Conservation (phyloP, 1,284 basidiomycete species). For the Takashimella koratensis region DNA sequence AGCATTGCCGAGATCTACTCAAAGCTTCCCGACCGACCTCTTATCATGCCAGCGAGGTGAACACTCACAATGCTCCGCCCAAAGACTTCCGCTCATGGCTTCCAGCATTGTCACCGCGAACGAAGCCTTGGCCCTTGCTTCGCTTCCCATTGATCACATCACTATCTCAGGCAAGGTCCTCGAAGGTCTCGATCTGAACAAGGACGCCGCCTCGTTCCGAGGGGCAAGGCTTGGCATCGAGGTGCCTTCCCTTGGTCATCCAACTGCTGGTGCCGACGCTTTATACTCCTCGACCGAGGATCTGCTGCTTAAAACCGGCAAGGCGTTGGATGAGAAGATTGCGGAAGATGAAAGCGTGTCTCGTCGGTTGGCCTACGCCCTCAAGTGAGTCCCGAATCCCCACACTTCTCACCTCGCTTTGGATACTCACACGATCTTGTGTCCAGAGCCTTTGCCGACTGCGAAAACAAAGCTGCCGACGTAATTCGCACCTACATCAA, state of each 20-base stretch:
- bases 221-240: neutral
- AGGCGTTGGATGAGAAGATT: neutral
- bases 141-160: slow-evolving; percentile 12
- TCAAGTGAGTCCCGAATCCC: neutral
- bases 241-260: neutral
- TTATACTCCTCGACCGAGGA: neutral
- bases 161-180: slow-evolving; percentile 13
- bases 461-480: neutral
- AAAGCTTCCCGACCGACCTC: slow-evolving; percentile 3
- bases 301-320: neutral
- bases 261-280: neutral
- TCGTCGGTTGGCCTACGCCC: neutral
- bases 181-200: slow-evolving; percentile 2
- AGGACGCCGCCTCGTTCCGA: neutral
- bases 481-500: neutral
- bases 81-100: neutral
- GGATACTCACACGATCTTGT: too few relatives aligned
- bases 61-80: neutral
- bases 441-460: neutral
- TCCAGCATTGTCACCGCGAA: slow-evolving; percentile 12
- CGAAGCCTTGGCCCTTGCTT: slow-evolving; percentile 12
- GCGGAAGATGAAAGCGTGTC: neutral
- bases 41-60: slow-evolving; percentile 15
- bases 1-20: slow-evolving; percentile 11
- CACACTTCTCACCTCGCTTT: too few relatives aligned